phyloP scores from a whole-genome alignment of 208 protist genomes.

The Leptomonas seymouri region DNA sequence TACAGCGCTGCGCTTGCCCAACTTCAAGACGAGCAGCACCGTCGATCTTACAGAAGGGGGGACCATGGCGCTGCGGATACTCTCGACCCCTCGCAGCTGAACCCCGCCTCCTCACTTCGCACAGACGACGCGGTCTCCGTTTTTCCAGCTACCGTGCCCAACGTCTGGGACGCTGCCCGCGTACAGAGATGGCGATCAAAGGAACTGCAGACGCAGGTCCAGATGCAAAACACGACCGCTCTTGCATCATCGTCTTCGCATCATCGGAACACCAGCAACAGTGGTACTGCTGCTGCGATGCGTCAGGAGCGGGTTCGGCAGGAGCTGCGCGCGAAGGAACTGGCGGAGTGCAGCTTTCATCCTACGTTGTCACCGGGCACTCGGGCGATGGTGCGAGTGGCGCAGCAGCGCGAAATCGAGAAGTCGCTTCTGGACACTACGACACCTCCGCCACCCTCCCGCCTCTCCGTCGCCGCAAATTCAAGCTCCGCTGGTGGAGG shows the following conservation, averaged over 20 bases:
- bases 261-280: neutral
- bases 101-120: neutral
- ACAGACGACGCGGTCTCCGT: neutral
- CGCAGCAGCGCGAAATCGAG: slow-evolving; percentile 28
- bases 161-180: slow-evolving; percentile 7
- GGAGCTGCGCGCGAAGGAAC: slow-evolving; percentile 47
- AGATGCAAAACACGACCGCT: neutral
- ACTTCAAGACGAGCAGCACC: no score
- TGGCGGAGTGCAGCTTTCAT: slow-evolving; percentile 82
- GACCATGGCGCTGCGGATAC: neutral
- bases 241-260: neutral
- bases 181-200: neutral
- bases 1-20: neutral
- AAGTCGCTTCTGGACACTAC: slow-evolving; percentile 1
- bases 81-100: neutral
- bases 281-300: neutral
- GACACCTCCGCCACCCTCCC: neutral
- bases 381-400: slow-evolving; percentile 42
- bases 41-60: no score
- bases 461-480: neutral
- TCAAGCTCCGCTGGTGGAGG: neutral
- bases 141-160: neutral
- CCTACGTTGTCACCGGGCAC: slow-evolving; percentile 68
- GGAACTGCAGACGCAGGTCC: neutral
- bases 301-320: slow-evolving; percentile 33